These are phyloP conservation scores for Cyclanthera cordifolia DNA, from an alignment of 306 rosid genomes.

Conservation along the genomic window DNA sequence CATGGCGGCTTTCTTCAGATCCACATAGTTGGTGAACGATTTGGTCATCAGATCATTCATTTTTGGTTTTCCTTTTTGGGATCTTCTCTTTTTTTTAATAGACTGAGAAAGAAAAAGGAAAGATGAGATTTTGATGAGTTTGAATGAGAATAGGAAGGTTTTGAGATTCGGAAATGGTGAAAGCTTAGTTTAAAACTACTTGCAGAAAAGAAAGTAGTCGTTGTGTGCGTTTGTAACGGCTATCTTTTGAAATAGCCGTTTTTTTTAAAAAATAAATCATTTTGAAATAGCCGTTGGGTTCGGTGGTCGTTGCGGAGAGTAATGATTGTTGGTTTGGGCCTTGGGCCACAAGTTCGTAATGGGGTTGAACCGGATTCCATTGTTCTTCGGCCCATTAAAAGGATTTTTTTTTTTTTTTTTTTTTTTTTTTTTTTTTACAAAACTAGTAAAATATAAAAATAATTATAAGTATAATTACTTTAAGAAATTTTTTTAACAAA, in stretches of 20 bases:
- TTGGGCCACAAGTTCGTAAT: background rate
- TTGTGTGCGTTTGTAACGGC: slow-evolving; percentile 4
- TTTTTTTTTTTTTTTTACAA: too few relatives aligned
- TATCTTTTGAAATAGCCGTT: background rate
- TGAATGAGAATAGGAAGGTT: background rate
- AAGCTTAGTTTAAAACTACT: slow-evolving; percentile 1
- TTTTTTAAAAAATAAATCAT: background rate
- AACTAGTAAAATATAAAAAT: too few relatives aligned
- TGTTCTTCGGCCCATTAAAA: background rate
- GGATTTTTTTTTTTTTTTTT: too few relatives aligned
- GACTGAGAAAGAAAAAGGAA: background rate
- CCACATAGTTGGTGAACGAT: slow-evolving; percentile 73
- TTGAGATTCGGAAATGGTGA: background rate
- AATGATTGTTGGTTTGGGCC: background rate
- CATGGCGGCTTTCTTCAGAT: slow-evolving; percentile 66
- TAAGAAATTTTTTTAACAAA: too few relatives aligned
- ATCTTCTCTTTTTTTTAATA: background rate
- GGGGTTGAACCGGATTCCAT: background rate
- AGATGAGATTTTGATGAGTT: background rate
- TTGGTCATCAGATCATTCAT: slow-evolving; percentile 88
- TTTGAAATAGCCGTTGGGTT: slow-evolving; percentile 5
- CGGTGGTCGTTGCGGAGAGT: background rate
- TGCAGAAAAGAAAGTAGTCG: slow-evolving; percentile 10
- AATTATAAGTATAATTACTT: too few relatives aligned
- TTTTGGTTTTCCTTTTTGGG: background rate